These are phyloP conservation scores for Diaporthe ampelina DNA, from an alignment of 2,329 filamentous ascomycete genomes.

Conservation along the genomic window DNA sequence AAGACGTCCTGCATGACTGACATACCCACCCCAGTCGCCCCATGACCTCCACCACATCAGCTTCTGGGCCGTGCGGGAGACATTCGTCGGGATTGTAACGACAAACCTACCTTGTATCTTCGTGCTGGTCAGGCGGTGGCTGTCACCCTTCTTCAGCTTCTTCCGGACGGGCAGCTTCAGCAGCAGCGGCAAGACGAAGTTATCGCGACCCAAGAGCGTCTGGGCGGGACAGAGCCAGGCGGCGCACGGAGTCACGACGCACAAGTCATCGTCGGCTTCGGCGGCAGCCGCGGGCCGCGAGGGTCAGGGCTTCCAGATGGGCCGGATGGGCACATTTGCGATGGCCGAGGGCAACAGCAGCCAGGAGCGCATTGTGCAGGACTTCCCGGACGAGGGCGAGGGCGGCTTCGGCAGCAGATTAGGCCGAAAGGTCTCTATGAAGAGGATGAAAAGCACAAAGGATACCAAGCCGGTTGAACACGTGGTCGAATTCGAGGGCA, in stretches of 20 bases:
- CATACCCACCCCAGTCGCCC: slow-evolving; percentile 48
- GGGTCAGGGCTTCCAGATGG: not conserved
- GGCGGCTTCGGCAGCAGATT: slow-evolving; percentile 5
- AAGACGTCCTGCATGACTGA: not conserved
- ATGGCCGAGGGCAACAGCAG: slow-evolving; percentile 27
- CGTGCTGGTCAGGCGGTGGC: slow-evolving; percentile 40
- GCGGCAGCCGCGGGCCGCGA: not conserved
- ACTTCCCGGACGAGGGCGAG: not conserved
- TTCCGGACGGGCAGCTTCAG: slow-evolving; percentile 14
- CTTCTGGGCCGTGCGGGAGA: slow-evolving; percentile 59
- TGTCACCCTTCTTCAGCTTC: slow-evolving; percentile 3
- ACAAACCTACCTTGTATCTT: slow-evolving; percentile 62
- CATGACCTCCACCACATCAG: slow-evolving; percentile 46
- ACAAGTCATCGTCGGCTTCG: not conserved
- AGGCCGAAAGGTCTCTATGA: slow-evolving; percentile 7
- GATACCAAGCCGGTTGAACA: not conserved
- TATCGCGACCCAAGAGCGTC: slow-evolving; percentile 12
- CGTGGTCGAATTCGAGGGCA: slow-evolving; percentile 11
- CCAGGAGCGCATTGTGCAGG: slow-evolving; percentile 24
- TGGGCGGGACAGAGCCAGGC: slow-evolving; percentile 16
- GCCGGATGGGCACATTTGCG: slow-evolving; percentile 22
- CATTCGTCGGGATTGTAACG: slow-evolving; percentile 59
- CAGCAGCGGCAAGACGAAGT: slow-evolving; percentile 27
- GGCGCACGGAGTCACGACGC: not conserved
- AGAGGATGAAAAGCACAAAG: not conserved